A percentile compares a stretch with the other conserved stretches of the same genome.
phyloP scores from a whole-genome alignment of 2,329 filamentous ascomycete species.

The Colletotrichum echinochloae region DNA sequence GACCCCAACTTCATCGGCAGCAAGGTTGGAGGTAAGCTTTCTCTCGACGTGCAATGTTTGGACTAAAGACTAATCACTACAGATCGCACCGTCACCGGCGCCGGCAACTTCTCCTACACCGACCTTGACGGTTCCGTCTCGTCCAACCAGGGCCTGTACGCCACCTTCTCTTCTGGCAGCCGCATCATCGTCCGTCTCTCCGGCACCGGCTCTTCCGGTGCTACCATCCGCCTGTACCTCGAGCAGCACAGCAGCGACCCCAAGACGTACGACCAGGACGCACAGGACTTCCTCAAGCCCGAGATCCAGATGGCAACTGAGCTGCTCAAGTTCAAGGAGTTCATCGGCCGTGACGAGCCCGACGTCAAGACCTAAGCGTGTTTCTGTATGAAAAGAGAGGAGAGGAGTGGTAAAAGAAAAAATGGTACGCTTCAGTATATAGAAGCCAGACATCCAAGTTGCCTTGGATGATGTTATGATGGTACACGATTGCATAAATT shows the following conservation, averaged over 20 bases:
- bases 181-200: conserved; percentile 95
- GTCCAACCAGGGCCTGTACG: conserved; percentile 95
- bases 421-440: conserved; percentile 34
- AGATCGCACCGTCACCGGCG: conserved; percentile 85
- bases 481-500: conserved; percentile 40
- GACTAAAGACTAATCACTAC: conserved; percentile 43
- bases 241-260: conserved; percentile 92
- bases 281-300: conserved; percentile 93
- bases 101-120: conserved; percentile 97
- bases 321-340: conserved; percentile 93
- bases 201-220: conserved; percentile 93
- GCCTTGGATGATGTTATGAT: conserved; percentile 38
- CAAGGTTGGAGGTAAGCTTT: conserved; percentile 73
- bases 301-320: conserved; percentile 88
- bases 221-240: conserved; percentile 96
- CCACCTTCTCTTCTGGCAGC: conserved; percentile 93
- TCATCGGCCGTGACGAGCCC: conserved; percentile 90
- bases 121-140: conserved; percentile 97
- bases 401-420: conserved; percentile 1
- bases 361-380: conserved; percentile 88
- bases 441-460: conserved; percentile 29
- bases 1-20: conserved; percentile 83
- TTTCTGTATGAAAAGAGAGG: conserved; percentile 17
- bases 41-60: background rate
- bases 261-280: conserved; percentile 81